Percentiles rank a stretch among this genome's conserved stretches.
phyloP scores from a whole-genome alignment of 441 rosid genomes.

The Breynia disticha region DNA sequence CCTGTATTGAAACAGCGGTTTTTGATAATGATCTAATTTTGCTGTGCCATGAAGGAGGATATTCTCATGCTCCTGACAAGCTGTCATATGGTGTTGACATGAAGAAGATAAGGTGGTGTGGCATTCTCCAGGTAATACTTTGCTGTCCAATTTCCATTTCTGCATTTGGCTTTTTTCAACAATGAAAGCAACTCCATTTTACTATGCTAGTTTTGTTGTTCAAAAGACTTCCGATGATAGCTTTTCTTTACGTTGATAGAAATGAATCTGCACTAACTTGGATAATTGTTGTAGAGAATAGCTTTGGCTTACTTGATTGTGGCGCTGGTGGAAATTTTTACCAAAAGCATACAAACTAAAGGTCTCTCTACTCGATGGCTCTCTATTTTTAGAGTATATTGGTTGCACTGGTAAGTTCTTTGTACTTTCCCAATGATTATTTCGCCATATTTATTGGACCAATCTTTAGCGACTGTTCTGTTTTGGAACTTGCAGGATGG shows the following conservation, averaged over 20 bases:
- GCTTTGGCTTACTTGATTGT: constrained; percentile 68
- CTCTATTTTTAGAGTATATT: constrained; percentile 43
- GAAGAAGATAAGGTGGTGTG: constrained; percentile 64
- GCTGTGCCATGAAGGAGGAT: constrained; percentile 48
- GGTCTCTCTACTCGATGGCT: constrained; percentile 25
- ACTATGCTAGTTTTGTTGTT: background rate
- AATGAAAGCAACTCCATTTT: too few relatives aligned
- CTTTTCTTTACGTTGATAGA: background rate
- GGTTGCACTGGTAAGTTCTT: constrained; percentile 56
- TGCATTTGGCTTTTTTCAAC: too few relatives aligned
- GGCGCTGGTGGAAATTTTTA: constrained; percentile 55
- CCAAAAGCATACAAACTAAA: constrained; percentile 25
- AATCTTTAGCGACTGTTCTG: constrained; percentile 2
- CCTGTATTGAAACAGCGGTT: background rate
- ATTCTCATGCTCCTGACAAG: constrained; percentile 75
- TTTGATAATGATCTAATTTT: constrained; percentile 8
- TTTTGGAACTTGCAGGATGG: constrained; percentile 40
- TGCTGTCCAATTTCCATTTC: too few relatives aligned
- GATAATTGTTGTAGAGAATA: constrained; percentile 45
- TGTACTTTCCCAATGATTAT: background rate
- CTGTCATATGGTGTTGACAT: constrained; percentile 71
- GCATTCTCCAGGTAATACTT: constrained; percentile 71
- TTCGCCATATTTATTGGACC: background rate
- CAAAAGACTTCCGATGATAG: background rate
- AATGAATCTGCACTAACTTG: background rate